These are phyloP conservation scores for Eremothecium sinecaudum DNA, from an alignment of 1,139 yeast species.

Conservation along the genomic window DNA sequence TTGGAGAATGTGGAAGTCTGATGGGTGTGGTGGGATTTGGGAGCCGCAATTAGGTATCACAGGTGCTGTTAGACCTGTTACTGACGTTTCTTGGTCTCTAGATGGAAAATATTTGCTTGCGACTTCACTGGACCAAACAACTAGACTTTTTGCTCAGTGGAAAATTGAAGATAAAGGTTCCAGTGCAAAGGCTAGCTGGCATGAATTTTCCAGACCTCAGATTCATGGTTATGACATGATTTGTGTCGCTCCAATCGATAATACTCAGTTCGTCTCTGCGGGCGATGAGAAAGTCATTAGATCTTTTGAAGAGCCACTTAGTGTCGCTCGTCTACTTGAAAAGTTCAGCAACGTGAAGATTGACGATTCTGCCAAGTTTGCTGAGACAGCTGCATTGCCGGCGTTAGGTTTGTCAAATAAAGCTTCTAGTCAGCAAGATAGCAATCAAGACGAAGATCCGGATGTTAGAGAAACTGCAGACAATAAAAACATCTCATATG, in stretches of 20 bases:
- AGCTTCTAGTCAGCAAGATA: conserved; percentile 48
- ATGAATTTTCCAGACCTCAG: conserved; percentile 93
- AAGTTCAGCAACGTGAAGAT: conserved; percentile 43
- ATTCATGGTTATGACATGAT: conserved; percentile 98
- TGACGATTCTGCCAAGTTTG: conserved; percentile 24
- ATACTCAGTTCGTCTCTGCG: conserved; percentile 71
- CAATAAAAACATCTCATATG: conserved; percentile 36
- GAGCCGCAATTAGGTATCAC: conserved; percentile 53
- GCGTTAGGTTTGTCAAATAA: conserved; percentile 91
- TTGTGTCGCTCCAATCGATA: conserved; percentile 55
- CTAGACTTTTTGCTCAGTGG: conserved; percentile 72
- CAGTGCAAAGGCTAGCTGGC: conserved; percentile 45
- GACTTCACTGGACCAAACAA: conserved; percentile 86
- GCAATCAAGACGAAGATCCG: conserved; percentile 34
- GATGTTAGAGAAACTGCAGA: conserved; percentile 35
- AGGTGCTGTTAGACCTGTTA: conserved; percentile 67
- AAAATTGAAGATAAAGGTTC: conserved; percentile 27
- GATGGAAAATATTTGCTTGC: conserved; percentile 60
- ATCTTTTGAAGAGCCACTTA: conserved; percentile 81
- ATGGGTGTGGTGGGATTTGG: conserved; percentile 37
- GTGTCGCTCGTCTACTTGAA: conserved; percentile 55
- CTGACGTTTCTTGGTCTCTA: conserved; percentile 73
- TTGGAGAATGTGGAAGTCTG: conserved; percentile 65
- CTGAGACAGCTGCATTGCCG: conserved; percentile 81
- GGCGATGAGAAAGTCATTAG: conserved; percentile 93